A percentile compares a stretch with the other conserved stretches of the same genome.
Evolutionary conservation across 1,284 basidiomycete genomes (phyloP).

Genomic region (Microbotryum violaceum): DNA sequence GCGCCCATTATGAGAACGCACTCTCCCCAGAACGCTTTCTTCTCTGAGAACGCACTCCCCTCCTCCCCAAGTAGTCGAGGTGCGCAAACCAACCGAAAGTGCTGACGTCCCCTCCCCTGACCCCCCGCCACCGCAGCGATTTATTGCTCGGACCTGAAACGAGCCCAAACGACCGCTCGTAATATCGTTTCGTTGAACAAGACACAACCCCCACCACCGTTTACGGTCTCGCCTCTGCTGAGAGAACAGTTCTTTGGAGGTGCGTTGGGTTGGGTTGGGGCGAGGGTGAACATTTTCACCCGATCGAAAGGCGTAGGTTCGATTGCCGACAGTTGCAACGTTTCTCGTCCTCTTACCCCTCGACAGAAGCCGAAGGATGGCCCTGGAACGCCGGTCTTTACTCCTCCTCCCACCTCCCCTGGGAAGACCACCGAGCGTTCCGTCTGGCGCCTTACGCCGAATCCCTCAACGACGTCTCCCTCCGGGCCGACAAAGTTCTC

Average conservation of each 20-base stretch:
- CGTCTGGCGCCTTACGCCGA: constrained; percentile 50
- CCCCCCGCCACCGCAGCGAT: constrained; percentile 46
- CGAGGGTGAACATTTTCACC: constrained; percentile 49
- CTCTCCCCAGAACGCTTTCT: neutral
- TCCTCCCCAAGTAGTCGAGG: neutral
- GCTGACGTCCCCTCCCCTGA: neutral
- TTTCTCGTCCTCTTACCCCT: neutral
- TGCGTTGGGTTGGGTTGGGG: constrained; percentile 38
- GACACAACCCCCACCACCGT: constrained; percentile 49
- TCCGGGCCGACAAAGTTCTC: constrained; percentile 55
- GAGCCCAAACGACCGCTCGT: constrained; percentile 64
- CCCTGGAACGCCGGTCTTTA: constrained; percentile 32
- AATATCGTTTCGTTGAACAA: constrained; percentile 49
- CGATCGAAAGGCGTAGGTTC: neutral
- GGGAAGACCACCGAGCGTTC: constrained; percentile 46
- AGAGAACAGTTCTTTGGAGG: constrained; percentile 54
- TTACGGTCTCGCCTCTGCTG: constrained; percentile 46
- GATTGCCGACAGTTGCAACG: neutral
- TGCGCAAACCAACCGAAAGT: neutral
- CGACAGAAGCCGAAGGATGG: constrained; percentile 6
- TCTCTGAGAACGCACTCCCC: neutral
- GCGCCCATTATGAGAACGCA: neutral
- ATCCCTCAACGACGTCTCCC: constrained; percentile 58
- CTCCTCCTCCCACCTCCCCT: constrained; percentile 24
- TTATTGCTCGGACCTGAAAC: constrained; percentile 68